Conservation (phyloP, 2,329 filamentous ascomycete species). For the Fusarium sp. region DNA sequence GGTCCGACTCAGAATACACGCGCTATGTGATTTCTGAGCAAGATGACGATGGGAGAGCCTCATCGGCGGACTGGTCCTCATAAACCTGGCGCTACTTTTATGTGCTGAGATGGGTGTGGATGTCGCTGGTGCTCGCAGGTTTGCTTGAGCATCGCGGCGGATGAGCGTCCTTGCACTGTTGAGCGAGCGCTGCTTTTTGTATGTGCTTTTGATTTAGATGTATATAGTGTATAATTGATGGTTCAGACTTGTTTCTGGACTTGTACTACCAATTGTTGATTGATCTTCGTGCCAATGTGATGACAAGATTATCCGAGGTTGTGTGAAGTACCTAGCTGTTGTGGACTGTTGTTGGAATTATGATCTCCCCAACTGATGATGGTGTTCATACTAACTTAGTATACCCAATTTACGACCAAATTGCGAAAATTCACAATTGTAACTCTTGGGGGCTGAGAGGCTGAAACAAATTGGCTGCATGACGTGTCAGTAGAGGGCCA, state of each 20-base stretch:
- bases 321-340: neutral
- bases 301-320: neutral
- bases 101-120: conserved; percentile 21
- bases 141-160: conserved; percentile 46
- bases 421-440: too few relatives aligned
- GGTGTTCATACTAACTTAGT: too few relatives aligned
- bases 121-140: conserved; percentile 46
- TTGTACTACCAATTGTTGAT: neutral
- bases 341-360: neutral
- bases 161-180: conserved; percentile 42
- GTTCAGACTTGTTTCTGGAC: neutral
- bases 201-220: conserved; percentile 6
- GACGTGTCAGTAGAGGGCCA: too few relatives aligned
- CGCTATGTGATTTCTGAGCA: conserved; percentile 48
- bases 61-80: conserved; percentile 58
- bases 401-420: too few relatives aligned
- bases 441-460: too few relatives aligned
- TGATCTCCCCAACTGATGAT: too few relatives aligned
- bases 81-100: conserved; percentile 41
- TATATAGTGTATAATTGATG: conserved; percentile 25
- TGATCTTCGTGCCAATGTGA: neutral
- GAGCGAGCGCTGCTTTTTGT: conserved; percentile 31
- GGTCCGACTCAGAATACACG: conserved; percentile 55
- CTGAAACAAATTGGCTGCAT: too few relatives aligned
- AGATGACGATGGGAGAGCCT: conserved; percentile 48